These are phyloP conservation scores for Phyllachora maydis DNA, from an alignment of 2,329 filamentous ascomycete species.

Conservation along the genomic window DNA sequence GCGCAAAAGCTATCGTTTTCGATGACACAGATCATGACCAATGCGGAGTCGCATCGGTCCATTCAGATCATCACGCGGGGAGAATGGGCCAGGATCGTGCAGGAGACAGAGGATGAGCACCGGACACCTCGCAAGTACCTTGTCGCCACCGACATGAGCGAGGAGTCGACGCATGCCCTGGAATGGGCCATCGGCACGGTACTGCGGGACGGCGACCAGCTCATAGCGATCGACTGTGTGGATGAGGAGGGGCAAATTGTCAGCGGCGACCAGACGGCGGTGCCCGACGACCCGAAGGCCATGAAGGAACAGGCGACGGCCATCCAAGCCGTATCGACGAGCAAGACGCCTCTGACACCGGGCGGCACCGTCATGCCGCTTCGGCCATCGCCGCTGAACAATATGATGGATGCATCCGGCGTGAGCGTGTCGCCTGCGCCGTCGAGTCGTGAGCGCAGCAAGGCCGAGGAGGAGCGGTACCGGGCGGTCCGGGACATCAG, in stretches of 20 bases:
- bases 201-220: slow-evolving; percentile 77
- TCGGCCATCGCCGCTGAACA: slow-evolving; percentile 14
- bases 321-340: slow-evolving; percentile 39
- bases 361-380: slow-evolving; percentile 7
- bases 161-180: slow-evolving; percentile 82
- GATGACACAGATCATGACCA: slow-evolving; percentile 60
- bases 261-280: slow-evolving; percentile 24
- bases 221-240: slow-evolving; percentile 83
- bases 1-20: slow-evolving; percentile 71
- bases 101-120: slow-evolving; percentile 59
- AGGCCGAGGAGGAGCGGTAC: slow-evolving; percentile 58
- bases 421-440: slow-evolving; percentile 23
- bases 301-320: slow-evolving; percentile 58
- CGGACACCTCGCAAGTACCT: slow-evolving; percentile 74
- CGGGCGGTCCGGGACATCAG: slow-evolving; percentile 71
- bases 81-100: slow-evolving; percentile 56
- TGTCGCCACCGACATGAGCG: slow-evolving; percentile 86
- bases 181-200: slow-evolving; percentile 98
- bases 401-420: slow-evolving; percentile 12
- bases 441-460: slow-evolving; percentile 27
- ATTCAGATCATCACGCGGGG: slow-evolving; percentile 83
- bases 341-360: slow-evolving; percentile 12
- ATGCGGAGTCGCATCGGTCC: slow-evolving; percentile 56
- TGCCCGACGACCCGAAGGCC: slow-evolving; percentile 52
- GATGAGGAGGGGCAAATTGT: slow-evolving; percentile 62